These are phyloP conservation scores for Cercospora janseana DNA, from an alignment of 2,329 filamentous ascomycete genomes.

Conservation along the genomic window DNA sequence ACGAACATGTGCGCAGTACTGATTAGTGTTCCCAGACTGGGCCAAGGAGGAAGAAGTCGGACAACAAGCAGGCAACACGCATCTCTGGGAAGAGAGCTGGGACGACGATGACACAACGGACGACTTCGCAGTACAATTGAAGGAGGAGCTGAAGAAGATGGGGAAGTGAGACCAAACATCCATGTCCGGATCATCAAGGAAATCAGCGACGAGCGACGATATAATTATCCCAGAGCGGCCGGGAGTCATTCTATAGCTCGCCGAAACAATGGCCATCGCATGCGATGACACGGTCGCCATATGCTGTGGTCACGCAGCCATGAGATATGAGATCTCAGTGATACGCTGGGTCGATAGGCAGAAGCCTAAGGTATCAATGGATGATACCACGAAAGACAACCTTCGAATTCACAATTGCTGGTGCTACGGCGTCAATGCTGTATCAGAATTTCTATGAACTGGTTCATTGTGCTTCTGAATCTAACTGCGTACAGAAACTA, in stretches of 20 bases:
- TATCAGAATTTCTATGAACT: too few relatives aligned
- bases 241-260: too few relatives aligned
- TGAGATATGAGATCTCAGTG: too few relatives aligned
- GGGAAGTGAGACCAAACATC: slow-evolving; percentile 60
- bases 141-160: slow-evolving; percentile 93
- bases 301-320: background rate
- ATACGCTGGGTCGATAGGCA: background rate
- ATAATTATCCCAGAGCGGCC: too few relatives aligned
- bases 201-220: background rate
- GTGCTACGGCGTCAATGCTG: too few relatives aligned
- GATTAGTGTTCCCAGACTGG: slow-evolving; percentile 67
- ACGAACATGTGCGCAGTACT: background rate
- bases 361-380: too few relatives aligned
- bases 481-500: background rate
- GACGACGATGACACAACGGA: slow-evolving; percentile 97
- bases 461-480: background rate
- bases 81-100: slow-evolving; percentile 99
- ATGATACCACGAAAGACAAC: too few relatives aligned
- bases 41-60: slow-evolving; percentile 78
- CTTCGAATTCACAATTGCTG: too few relatives aligned
- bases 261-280: background rate
- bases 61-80: slow-evolving; percentile 60
- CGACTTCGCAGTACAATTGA: slow-evolving; percentile 92
- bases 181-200: too few relatives aligned
- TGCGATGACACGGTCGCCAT: background rate